Conservation (phyloP, 208 protist species). For the Leishmania gerbilli region DNA sequence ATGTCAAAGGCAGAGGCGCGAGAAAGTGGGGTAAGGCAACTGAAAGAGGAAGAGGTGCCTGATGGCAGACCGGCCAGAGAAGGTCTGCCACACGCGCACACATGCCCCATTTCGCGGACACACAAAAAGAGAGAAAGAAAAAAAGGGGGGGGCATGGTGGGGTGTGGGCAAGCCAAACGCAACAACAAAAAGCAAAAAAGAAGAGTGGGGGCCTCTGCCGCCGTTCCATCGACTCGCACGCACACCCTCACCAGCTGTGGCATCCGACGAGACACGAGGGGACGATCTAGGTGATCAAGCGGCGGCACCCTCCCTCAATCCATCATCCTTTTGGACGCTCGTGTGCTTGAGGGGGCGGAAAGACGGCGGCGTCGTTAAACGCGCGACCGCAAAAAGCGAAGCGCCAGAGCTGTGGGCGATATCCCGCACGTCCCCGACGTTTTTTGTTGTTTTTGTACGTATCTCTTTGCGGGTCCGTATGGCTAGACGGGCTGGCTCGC, state of each 20-base stretch:
- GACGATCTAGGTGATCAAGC: neutral
- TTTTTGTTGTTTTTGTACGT: neutral
- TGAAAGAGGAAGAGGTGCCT: neutral
- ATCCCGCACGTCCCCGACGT: neutral
- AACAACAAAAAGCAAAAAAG: neutral
- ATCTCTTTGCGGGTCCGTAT: neutral
- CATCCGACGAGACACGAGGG: neutral
- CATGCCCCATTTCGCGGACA: neutral
- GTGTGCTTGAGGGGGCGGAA: neutral
- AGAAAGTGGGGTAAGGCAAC: neutral
- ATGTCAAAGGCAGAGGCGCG: neutral
- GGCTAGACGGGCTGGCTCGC: neutral
- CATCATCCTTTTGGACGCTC: neutral
- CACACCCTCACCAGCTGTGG: neutral
- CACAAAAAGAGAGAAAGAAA: too few relatives aligned
- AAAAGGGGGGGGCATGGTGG: neutral
- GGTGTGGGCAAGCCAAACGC: neutral
- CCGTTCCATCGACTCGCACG: neutral
- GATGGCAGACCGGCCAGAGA: neutral
- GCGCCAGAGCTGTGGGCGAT: neutral
- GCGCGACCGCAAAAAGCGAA: neutral
- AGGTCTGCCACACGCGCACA: neutral
- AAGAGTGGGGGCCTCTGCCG: neutral
- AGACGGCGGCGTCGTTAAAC: neutral
- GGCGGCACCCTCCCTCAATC: neutral